These are phyloP conservation scores for Vitis labrusca DNA, from an alignment of 164 flowering plant species.

Conservation along the genomic window DNA sequence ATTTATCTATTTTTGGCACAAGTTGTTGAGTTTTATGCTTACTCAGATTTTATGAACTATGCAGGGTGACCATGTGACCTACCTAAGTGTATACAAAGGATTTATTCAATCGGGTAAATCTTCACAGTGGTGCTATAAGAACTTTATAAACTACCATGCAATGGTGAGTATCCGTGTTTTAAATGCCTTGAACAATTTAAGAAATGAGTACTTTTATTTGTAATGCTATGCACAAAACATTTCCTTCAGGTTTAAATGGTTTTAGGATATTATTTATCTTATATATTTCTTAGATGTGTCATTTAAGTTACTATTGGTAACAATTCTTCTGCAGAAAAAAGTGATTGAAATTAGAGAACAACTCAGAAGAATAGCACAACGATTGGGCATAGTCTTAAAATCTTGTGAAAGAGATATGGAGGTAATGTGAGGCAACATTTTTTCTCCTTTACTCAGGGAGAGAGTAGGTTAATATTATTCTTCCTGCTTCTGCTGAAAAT, in stretches of 20 bases:
- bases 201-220: neutral
- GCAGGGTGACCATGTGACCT: slow-evolving; percentile 98
- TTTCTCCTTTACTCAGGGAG: neutral
- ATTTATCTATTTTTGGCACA: too few relatives aligned
- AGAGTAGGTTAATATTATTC: neutral
- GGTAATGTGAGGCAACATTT: slow-evolving; percentile 33
- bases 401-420: slow-evolving; percentile 78
- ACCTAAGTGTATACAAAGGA: slow-evolving; percentile 88
- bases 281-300: neutral
- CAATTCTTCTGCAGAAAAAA: slow-evolving; percentile 47
- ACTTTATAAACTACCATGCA: slow-evolving; percentile 86
- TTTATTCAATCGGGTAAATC: slow-evolving; percentile 88
- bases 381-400: slow-evolving; percentile 74
- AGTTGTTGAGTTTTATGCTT: neutral
- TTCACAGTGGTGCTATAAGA: slow-evolving; percentile 93
- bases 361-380: slow-evolving; percentile 61
- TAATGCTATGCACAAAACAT: neutral
- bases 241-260: neutral
- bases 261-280: neutral
- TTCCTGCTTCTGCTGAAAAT: neutral
- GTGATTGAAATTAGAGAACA: slow-evolving; percentile 84
- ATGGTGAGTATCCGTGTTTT: slow-evolving; percentile 57
- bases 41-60: slow-evolving; percentile 9
- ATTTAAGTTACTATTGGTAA: neutral
- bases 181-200: neutral